These are phyloP conservation scores for Xeromyces bisporus DNA, from an alignment of 495 filamentous ascomycete species.

Conservation along the genomic window DNA sequence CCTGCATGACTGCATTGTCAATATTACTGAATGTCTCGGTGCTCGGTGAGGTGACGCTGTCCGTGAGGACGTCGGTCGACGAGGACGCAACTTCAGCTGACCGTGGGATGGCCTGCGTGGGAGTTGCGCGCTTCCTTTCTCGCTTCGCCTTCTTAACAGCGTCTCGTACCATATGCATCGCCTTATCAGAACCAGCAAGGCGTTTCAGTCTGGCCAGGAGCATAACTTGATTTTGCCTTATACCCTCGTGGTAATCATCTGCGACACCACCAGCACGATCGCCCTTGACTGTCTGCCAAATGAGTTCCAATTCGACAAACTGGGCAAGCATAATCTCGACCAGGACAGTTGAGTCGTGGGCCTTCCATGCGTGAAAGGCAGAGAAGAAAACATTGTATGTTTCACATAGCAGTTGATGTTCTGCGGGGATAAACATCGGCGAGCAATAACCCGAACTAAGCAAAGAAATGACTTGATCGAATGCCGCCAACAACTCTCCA, in stretches of 20 bases:
- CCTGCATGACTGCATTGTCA: constrained; percentile 21
- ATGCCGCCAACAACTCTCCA: constrained; percentile 62
- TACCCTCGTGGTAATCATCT: constrained; percentile 80
- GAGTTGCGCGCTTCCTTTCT: constrained; percentile 37
- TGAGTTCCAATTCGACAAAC: constrained; percentile 87
- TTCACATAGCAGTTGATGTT: constrained; percentile 32
- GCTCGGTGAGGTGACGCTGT: constrained; percentile 29
- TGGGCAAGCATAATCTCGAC: constrained; percentile 92
- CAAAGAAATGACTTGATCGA: constrained; percentile 57
- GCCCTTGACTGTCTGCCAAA: constrained; percentile 92
- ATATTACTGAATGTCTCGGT: constrained; percentile 29
- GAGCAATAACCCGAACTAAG: constrained; percentile 37
- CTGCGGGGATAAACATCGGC: constrained; percentile 20
- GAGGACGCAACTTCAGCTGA: constrained; percentile 23
- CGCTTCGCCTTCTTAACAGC: constrained; percentile 66
- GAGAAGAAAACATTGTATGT: constrained; percentile 71
- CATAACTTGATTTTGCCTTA: constrained; percentile 81
- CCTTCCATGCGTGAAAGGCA: constrained; percentile 90
- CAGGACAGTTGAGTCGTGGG: constrained; percentile 72
- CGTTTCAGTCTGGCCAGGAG: constrained; percentile 79
- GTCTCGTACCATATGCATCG: constrained; percentile 64
- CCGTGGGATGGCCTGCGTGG: constrained; percentile 44
- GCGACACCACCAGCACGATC: constrained; percentile 71
- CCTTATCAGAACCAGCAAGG: constrained; percentile 66
- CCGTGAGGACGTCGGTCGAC: constrained; percentile 19